Base-by-base conservation (phyloP, 176 grass and related monocot species). In the Alloteropsis semialata region DNA sequence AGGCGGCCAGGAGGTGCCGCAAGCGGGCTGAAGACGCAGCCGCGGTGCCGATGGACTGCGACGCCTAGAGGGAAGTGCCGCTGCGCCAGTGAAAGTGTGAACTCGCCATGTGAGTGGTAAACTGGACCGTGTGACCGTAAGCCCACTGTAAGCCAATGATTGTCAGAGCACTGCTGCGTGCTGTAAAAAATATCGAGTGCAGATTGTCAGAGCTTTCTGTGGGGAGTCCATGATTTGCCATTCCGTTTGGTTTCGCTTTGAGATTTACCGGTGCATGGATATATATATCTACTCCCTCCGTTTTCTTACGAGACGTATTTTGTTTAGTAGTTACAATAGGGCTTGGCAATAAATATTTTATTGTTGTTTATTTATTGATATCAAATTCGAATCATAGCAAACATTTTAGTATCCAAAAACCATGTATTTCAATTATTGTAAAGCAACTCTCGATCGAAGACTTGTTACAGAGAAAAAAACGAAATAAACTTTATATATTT, bases 1-100 rank as follows among this genome's bases (percentile, higher is more conserved):
- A 98, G 79, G 90, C 66, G 38, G 75, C 82, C 3, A 91, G 75
- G 42, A 63, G 59, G 19, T 68, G 77, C 53, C 82, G n/a, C 76
- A 60, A 49, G 77, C 71, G 67, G 12, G 65, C 51, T 27, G 74
- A 80, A 32, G 43, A 21, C 15, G 9, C 4, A 65, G 10, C 4
- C 58, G 17, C 51, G 5, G 58, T 1, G 10, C 69, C 62, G 14
- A 85, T 76, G 82, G 87, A 85, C 24, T 62, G 76, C 16, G 34
- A 16, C 55, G 27, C 73, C 34, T 88, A 58, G 22, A 33, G 18
- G 29, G 62, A 79, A 0, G 14, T 10, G 63, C 32, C 33, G 7
- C 33, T 12, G 41, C 6, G 32, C 24, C 3, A 21, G 38, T 18
- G 49, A 63, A 1, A 16, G 38, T 24, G 42, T 25, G 39, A 85